Evolutionary conservation across 2,329 filamentous ascomycete genomes (phyloP), one percentile per base, ranked within the genome.

Genomic region (Cyphellophora europaea): DNA sequence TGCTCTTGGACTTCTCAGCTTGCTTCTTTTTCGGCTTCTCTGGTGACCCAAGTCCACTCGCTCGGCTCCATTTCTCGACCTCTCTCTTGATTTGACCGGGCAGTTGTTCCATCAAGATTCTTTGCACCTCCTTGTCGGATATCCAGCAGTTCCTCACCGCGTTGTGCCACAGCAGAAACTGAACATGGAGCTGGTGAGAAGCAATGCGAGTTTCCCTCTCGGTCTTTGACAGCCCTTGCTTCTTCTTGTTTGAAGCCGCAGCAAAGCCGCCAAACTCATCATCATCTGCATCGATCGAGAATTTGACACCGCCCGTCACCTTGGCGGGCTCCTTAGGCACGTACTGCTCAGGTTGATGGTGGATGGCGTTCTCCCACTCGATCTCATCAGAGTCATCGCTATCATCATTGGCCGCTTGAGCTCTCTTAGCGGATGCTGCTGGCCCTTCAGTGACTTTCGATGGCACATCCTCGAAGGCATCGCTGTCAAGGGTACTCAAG

Each of bases 151-250:
- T 95, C 27, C 84, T 76, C 11, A 91, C 60, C 0, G 84, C 74
- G 53, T 96, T 96, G 55, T 96, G 88, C 70, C 82, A 95, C 40
- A 98, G 71, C 11, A 98, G 65, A 34, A 78, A 74, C 54, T 93
- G 79, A 2, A 96, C 87, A 57, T 98, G 91, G 47, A 94, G 70
- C 48, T 84, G 83, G 57, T 98, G 91, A 1, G 86, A 87, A 3
- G 78, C 71, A 19, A 79, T 72, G 16, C 91, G 74, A 37, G 89
- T 82, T 41, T 77, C 73, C 33, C 85, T 76, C 53, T 95, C 86
- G 17, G 82, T 75, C 59, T 94, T 94, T 3, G 83, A 82, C 0
- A 84, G 82, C 0, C 86, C 88, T 32, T 21, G 16, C 30, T 32
- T 32, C 6, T 12, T 12, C 53, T 89, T 94, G 58, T 85, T 8